Evolutionary conservation across 495 filamentous ascomycete species (phyloP).

Genomic region (Hyaloscypha bicolor): DNA sequence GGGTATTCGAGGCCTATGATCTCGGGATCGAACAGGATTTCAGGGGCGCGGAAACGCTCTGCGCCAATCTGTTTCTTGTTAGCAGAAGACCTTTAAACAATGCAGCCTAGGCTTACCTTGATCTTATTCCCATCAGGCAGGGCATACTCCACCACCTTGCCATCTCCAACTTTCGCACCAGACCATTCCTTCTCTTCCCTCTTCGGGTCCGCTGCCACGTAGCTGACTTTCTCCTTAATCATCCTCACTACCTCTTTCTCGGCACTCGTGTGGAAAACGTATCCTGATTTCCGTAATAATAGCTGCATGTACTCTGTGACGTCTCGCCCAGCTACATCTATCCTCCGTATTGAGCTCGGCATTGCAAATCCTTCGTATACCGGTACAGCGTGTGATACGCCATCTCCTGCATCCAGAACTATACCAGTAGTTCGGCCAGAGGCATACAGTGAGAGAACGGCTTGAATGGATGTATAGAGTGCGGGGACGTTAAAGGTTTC

Average conservation of each 20-base stretch:
- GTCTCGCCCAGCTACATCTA: conserved; percentile 97
- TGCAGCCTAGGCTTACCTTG: conserved; percentile 55
- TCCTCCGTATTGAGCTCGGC: conserved; percentile 88
- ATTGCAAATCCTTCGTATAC: conserved; percentile 99
- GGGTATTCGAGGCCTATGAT: conserved; percentile 97
- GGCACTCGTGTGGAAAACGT: conserved; percentile 95
- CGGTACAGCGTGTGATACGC: conserved; percentile 95
- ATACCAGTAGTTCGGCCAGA: conserved; percentile 96
- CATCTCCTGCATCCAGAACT: conserved; percentile 93
- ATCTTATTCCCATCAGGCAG: conserved; percentile 92
- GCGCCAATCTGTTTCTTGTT: conserved; percentile 64
- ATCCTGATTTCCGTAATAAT: conserved; percentile 87
- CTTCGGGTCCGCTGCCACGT: conserved; percentile 89
- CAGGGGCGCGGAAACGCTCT: conserved; percentile 93
- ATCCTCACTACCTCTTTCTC: conserved; percentile 97
- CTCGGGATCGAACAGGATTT: conserved; percentile 97
- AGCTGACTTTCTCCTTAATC: conserved; percentile 94
- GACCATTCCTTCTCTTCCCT: conserved; percentile 97
- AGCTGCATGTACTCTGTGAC: conserved; percentile 95
- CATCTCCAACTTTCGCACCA: conserved; percentile 57
- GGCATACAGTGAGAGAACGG: conserved; percentile 93
- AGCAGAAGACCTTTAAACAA: background rate
- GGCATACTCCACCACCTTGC: conserved; percentile 80
- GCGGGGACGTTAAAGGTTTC: conserved; percentile 99
- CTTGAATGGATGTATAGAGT: conserved; percentile 95